Evolutionary conservation across 179 eudicot species (phyloP), one percentile per base, ranked within the genome.

Genomic region (Drosera spatulata): DNA sequence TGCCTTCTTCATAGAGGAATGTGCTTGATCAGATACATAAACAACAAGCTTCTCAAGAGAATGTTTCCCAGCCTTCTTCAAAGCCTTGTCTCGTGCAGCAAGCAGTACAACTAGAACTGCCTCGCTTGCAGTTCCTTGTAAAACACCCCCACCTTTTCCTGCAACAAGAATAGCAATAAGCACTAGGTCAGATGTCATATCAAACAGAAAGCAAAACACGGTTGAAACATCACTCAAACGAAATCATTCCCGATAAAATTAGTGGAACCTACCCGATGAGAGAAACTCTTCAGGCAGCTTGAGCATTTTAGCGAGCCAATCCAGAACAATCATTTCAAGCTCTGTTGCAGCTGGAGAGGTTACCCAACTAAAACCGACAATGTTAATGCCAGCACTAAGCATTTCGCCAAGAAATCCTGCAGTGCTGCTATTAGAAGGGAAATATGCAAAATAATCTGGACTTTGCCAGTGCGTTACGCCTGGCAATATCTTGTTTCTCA

Each of bases 401-500:
- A 89, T 93, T 80, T 93, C 99, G 12, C 99, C 99, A 9, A 93
- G 73, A 66, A 93, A 88, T 40, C 95, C 96, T 3, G 96, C 99
- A 8, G 80, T 74, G 66, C 99, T 93, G 70, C 95, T 84, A 62
- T 89, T 93, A 11, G 86, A 71, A n/a, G 99, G 90, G 67, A 74
- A 93, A 72, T 93, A 93, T 15, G 93, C 96, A 71, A 79, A 93
- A 66, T 64, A 89, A 37, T 74, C 78, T 1, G 96, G 99, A 74
- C 99, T 93, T 68, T 93, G 99, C 99, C 99, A 93, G 61, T 93
- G 99, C 58, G 99, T 93, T 50, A 93, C 93, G n/a, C 99, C 95
- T 41, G 88, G 96, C 14, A 93, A 70, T 63, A 93, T 89, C 63
- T 89, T 86, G 54, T 69, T 46, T 69, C 72, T 81, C 41, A 89